Conservation (phyloP, 192 early-diverging fungal genomes). For the Backusella psychrophila region DNA sequence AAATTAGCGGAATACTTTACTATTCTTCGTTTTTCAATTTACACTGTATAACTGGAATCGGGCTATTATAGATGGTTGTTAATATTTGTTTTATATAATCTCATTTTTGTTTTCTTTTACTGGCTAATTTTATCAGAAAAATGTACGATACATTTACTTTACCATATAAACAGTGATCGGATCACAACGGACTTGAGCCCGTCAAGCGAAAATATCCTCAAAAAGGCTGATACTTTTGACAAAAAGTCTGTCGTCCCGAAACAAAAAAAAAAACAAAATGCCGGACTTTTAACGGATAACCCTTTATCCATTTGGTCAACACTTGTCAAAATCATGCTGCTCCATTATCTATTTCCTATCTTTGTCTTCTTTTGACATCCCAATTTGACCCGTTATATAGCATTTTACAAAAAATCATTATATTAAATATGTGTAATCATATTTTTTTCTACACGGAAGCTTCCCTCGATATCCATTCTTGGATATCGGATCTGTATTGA, state of each 20-base stretch:
- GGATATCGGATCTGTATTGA: not conserved
- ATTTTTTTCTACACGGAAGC: not conserved
- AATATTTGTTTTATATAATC: not conserved
- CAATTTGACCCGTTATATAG: not conserved
- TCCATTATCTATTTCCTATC: constrained; percentile 7
- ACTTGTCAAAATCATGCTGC: not conserved
- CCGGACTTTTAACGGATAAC: not conserved
- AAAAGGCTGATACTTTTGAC: not conserved
- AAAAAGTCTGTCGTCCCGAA: not conserved
- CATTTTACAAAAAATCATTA: not conserved
- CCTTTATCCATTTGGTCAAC: not conserved
- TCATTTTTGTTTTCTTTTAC: not conserved
- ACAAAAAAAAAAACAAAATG: not conserved
- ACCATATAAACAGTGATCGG: not conserved
- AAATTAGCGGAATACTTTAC: not conserved
- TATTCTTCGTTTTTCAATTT: not conserved
- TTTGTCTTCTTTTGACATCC: not conserved
- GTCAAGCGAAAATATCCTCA: not conserved
- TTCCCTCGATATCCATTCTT: not conserved
- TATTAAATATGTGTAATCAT: not conserved
- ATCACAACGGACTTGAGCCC: not conserved
- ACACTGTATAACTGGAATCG: not conserved
- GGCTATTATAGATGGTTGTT: no score
- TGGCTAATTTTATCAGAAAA: not conserved
- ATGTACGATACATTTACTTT: not conserved